Evolutionary conservation across 202 grass and related monocot species (phyloP), one percentile per base, ranked within the genome.

Genomic region (Miscanthus sacchariflorus): DNA sequence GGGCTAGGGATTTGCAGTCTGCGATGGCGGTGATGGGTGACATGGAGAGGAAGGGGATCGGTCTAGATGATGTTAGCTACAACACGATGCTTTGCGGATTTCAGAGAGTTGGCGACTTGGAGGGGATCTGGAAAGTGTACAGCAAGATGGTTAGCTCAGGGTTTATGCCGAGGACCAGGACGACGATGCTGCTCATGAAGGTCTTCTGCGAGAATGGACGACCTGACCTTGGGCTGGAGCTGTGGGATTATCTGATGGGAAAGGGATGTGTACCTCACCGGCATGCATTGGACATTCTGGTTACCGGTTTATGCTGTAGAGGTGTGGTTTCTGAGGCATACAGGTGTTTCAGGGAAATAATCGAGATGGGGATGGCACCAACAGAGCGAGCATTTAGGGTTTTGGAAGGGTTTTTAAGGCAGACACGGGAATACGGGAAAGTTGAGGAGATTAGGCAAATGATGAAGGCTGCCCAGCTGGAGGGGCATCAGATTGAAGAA

Each of bases 141-240:
- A 52, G 72, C 38, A 95, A 92, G 80, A 93, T 98, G 90, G 59
- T 92, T 54, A 12, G 83, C 23, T 88, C 73, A 14, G 81, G 91
- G 52, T 93, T 92, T 42, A 68, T 95, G 83, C 95, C 95, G 12
- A 93, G 88, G 76, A 91, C 90, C 13, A 91, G 95, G 50, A 98
- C 91, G 1, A 89, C 91, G 35, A 93, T 98, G 93, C 30, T 98
- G 88, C 86, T 98, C 78, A 93, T 98, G 93, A 98, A 95, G 74
- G 79, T 88, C 63, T 98, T 95, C 65, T 98, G 95, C 0, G 86
- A 93, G 88, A 95, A 93, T 81, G 70, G 84, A 5, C 76, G 88
- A 12, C 83, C 95, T 4, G 93, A 98, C 85, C 87, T 92, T 83
- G 95, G 93, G 13, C 81, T 98, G 61, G 81, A 92, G 39, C 76